A percentile compares a stretch with the other conserved stretches of the same genome.
Evolutionary conservation across 208 protist genomes (phyloP).

Genomic region (Kentomonas sorsogonicus): DNA sequence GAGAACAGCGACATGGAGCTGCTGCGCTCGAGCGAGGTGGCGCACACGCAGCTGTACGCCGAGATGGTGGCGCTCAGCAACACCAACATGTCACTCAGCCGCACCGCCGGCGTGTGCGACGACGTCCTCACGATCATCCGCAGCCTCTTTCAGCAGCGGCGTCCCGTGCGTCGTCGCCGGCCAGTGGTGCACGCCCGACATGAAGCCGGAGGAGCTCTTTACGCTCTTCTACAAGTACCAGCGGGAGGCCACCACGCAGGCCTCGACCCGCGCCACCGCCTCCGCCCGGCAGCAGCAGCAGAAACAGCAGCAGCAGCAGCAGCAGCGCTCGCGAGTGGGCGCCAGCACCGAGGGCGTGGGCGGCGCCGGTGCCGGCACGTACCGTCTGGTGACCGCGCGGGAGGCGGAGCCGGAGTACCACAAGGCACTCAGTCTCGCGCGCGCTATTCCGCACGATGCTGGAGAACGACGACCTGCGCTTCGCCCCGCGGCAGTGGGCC

Average conservation of each 20-base stretch:
- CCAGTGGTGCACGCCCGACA: slow-evolving; percentile 90
- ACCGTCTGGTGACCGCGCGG: no score
- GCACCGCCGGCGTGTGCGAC: slow-evolving; percentile 37
- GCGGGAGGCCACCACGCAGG: slow-evolving; percentile 21
- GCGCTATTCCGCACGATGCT: slow-evolving; percentile 50
- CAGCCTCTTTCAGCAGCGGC: slow-evolving; percentile 59
- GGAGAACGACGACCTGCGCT: slow-evolving; percentile 56
- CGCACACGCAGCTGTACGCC: slow-evolving; percentile 74
- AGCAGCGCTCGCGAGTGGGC: background rate
- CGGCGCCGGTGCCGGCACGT: background rate
- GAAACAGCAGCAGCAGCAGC: background rate
- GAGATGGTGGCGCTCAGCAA: slow-evolving; percentile 79
- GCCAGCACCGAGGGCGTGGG: background rate
- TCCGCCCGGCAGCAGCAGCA: background rate
- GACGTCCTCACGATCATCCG: slow-evolving; percentile 65
- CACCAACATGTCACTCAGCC: slow-evolving; percentile 60
- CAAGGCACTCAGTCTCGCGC: slow-evolving; percentile 67
- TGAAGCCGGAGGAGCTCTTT: slow-evolving; percentile 74
- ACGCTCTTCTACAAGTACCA: slow-evolving; percentile 66
- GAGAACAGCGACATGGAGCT: slow-evolving; percentile 29
- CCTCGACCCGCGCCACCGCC: background rate
- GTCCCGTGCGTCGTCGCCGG: slow-evolving; percentile 73
- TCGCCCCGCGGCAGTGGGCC: slow-evolving; percentile 68
- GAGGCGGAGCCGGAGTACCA: slow-evolving; percentile 24
- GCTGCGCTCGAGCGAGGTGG: slow-evolving; percentile 58